Evolutionary conservation across 257 asterid species (phyloP).

Genomic region (Eustoma russellianum): DNA sequence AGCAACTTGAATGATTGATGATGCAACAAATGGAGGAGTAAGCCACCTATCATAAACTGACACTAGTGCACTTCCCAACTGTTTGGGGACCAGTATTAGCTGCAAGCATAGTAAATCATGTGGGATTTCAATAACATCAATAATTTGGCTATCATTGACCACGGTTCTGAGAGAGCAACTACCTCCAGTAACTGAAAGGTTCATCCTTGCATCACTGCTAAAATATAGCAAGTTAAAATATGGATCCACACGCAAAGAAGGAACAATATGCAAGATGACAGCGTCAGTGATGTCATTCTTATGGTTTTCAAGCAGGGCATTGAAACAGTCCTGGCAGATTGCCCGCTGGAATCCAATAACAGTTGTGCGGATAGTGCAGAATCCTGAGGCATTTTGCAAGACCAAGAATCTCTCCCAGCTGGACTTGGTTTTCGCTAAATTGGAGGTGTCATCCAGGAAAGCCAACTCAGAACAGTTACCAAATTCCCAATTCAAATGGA

Average conservation of each 20-base stretch:
- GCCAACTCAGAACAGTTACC: constrained; percentile 60
- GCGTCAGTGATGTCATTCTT: constrained; percentile 57
- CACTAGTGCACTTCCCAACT: constrained; percentile 64
- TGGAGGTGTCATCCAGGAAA: constrained; percentile 36
- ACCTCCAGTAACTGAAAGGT: constrained; percentile 78
- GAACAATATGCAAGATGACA: constrained; percentile 64
- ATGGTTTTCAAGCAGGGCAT: constrained; percentile 19
- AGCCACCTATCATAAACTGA: constrained; percentile 70
- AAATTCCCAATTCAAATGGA: constrained; percentile 64
- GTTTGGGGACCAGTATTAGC: constrained; percentile 67
- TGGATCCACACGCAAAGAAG: constrained; percentile 66
- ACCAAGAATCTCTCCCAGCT: constrained; percentile 76
- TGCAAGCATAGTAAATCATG: constrained; percentile 47
- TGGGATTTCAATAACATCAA: constrained; percentile 38
- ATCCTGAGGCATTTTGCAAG: constrained; percentile 70
- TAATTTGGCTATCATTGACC: constrained; percentile 53
- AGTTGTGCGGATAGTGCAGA: constrained; percentile 54
- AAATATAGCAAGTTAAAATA: constrained; percentile 61
- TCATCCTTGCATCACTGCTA: constrained; percentile 58
- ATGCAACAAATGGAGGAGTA: constrained; percentile 64
- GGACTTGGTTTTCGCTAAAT: constrained; percentile 32
- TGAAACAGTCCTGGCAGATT: constrained; percentile 23
- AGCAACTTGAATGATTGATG: constrained; percentile 67
- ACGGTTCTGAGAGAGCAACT: constrained; percentile 53
- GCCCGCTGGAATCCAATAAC: constrained; percentile 37